phyloP scores from a whole-genome alignment of 495 filamentous ascomycete genomes.

The Parachaetomium inaequale region DNA sequence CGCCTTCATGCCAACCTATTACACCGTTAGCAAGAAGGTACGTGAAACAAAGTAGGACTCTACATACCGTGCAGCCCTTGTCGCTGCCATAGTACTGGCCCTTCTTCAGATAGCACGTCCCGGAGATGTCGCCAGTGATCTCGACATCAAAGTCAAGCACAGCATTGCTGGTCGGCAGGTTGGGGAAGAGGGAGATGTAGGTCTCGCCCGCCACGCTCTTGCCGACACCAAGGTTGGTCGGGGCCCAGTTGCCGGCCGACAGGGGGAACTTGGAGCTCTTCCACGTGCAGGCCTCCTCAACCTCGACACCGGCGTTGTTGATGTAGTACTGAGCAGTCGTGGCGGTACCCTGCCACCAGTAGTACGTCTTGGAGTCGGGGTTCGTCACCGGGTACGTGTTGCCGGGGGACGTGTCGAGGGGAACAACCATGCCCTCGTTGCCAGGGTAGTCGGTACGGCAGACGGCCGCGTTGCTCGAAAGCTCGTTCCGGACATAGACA shows the following conservation, averaged over 20 bases:
- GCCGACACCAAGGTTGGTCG: constrained; percentile 83
- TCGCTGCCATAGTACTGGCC: constrained; percentile 54
- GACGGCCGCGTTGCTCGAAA: constrained; percentile 61
- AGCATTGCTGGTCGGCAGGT: constrained; percentile 56
- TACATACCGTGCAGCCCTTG: constrained; percentile 69
- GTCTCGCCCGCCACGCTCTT: constrained; percentile 58
- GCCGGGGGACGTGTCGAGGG: constrained; percentile 59
- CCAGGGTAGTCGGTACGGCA: constrained; percentile 98
- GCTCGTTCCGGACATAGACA: constrained; percentile 68
- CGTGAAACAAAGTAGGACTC: neutral
- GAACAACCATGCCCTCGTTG: constrained; percentile 79
- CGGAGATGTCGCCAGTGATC: constrained; percentile 61
- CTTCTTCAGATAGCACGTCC: constrained; percentile 66
- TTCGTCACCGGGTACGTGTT: constrained; percentile 61
- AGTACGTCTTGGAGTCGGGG: constrained; percentile 68
- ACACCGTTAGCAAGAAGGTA: constrained; percentile 15
- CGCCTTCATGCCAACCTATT: constrained; percentile 37
- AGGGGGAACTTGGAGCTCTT: constrained; percentile 49
- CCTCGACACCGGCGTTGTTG: constrained; percentile 68
- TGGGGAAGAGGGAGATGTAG: constrained; percentile 78
- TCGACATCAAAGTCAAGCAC: constrained; percentile 70
- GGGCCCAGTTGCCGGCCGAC: constrained; percentile 78
- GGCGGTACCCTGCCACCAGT: constrained; percentile 63
- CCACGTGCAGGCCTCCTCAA: constrained; percentile 77
- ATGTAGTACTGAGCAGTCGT: constrained; percentile 98